Conservation (phyloP, 257 asterid species). For the Capsicum chinense region DNA sequence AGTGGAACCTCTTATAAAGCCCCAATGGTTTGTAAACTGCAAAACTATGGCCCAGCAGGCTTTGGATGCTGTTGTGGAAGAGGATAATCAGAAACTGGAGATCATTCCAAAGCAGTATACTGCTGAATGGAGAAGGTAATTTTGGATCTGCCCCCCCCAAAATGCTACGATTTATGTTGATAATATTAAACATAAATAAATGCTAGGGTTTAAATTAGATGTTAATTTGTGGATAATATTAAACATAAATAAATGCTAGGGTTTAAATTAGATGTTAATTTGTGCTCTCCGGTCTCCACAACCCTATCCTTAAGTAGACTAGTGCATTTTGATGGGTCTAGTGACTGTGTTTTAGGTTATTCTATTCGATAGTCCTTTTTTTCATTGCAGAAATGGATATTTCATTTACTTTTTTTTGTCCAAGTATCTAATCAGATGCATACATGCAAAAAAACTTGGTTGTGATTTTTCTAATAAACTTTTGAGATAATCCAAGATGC, state of each 20-base stretch:
- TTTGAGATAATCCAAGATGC: neutral
- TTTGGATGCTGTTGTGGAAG: slow-evolving; percentile 77
- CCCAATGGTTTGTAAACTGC: slow-evolving; percentile 97
- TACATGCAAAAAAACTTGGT: slow-evolving; percentile 4
- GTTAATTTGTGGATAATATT: neutral
- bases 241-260: neutral
- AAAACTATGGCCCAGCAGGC: slow-evolving; percentile 80
- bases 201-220: neutral
- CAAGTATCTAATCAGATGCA: neutral
- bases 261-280: neutral
- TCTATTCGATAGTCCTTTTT: neutral
- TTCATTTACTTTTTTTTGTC: neutral
- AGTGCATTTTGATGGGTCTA: neutral
- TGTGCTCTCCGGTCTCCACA: neutral
- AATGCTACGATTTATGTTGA: neutral
- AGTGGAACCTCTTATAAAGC: slow-evolving; percentile 94
- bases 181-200: neutral
- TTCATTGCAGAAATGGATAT: neutral
- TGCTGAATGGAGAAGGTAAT: slow-evolving; percentile 94
- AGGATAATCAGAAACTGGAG: slow-evolving; percentile 58
- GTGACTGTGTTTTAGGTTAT: slow-evolving; percentile 12
- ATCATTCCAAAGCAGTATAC: slow-evolving; percentile 84
- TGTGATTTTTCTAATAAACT: neutral
- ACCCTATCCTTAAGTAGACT: neutral
- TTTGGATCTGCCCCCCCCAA: neutral